Percentiles rank a stretch among this genome's conserved stretches.
phyloP scores from a whole-genome alignment of 1,139 yeast genomes.

The Taiozyma sp. region DNA sequence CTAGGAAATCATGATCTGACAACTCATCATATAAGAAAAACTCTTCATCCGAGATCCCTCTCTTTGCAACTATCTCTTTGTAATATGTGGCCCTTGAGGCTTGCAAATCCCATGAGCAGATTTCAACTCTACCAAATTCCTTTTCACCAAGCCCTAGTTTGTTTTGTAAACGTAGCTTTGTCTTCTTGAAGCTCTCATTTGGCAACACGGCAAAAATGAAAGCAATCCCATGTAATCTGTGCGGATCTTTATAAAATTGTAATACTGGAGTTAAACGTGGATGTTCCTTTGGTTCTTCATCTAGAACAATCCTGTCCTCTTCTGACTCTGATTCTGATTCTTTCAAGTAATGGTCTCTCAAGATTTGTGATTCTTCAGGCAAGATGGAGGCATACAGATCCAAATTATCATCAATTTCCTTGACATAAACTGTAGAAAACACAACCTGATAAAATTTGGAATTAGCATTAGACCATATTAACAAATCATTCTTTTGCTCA shows the following conservation, averaged over 20 bases:
- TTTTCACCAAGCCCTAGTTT: slow-evolving; percentile 70
- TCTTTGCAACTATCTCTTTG: background rate
- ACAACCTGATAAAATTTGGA: slow-evolving; percentile 30
- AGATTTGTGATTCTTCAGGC: slow-evolving; percentile 31
- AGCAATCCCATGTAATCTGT: slow-evolving; percentile 81
- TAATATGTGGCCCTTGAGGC: slow-evolving; percentile 41
- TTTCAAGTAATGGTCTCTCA: slow-evolving; percentile 14
- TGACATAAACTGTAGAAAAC: slow-evolving; percentile 25
- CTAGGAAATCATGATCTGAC: slow-evolving; percentile 50
- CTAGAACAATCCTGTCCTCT: slow-evolving; percentile 1
- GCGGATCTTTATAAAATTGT: slow-evolving; percentile 74
- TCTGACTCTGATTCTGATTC: slow-evolving; percentile 16
- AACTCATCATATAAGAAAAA: slow-evolving; percentile 53
- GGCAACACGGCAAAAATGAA: slow-evolving; percentile 69
- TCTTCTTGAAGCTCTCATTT: slow-evolving; percentile 58
- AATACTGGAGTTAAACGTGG: slow-evolving; percentile 43
- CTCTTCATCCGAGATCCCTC: slow-evolving; percentile 39
- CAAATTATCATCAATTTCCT: slow-evolving; percentile 25
- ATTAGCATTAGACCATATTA: slow-evolving; percentile 37
- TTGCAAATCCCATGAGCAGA: slow-evolving; percentile 36
- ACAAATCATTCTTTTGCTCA: slow-evolving; percentile 44
- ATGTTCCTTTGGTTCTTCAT: slow-evolving; percentile 14
- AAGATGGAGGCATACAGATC: slow-evolving; percentile 32
- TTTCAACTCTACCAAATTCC: slow-evolving; percentile 70
- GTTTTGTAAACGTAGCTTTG: slow-evolving; percentile 64